Percentiles rank a stretch among this genome's conserved stretches.
Conservation (phyloP, 495 filamentous ascomycete species). For the Xylaria longipes region DNA sequence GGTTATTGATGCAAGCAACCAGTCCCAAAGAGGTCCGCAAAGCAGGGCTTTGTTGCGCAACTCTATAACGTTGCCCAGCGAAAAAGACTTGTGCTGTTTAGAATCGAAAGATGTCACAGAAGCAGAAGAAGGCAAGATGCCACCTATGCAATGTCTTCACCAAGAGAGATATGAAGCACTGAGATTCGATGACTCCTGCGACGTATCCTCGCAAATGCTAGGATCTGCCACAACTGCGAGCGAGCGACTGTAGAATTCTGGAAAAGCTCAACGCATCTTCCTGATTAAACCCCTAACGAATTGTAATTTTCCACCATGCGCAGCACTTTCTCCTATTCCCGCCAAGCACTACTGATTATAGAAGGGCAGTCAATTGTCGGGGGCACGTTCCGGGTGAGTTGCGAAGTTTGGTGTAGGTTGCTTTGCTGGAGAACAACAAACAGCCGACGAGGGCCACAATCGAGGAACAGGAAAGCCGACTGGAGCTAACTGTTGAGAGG, state of each 20-base stretch:
- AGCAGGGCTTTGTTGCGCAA: conserved; percentile 21
- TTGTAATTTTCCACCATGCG: conserved; percentile 30
- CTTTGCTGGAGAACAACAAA: conserved; percentile 7
- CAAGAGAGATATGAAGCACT: conserved; percentile 35
- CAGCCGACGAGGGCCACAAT: background rate
- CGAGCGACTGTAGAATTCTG: conserved; percentile 29
- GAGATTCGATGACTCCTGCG: conserved; percentile 33
- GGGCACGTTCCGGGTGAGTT: background rate
- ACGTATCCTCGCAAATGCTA: conserved; percentile 32
- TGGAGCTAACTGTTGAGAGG: background rate
- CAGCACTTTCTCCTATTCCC: conserved; percentile 27
- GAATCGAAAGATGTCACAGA: conserved; percentile 36
- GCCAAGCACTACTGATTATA: conserved; percentile 30
- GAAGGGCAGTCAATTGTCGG: conserved; percentile 24
- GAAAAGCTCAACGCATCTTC: conserved; percentile 35
- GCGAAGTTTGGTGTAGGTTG: background rate
- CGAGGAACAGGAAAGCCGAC: conserved; percentile 3
- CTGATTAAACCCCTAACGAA: conserved; percentile 30
- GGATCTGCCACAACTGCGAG: conserved; percentile 28
- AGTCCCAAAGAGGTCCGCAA: conserved; percentile 12
- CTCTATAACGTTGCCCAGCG: conserved; percentile 25
- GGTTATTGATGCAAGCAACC: conserved; percentile 24
- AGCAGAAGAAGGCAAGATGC: conserved; percentile 29
- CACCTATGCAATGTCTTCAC: conserved; percentile 39
- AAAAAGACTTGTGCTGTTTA: conserved; percentile 21